These are phyloP conservation scores for Cladosporium sp. DNA, from an alignment of 2,329 filamentous ascomycete genomes.

Conservation along the genomic window DNA sequence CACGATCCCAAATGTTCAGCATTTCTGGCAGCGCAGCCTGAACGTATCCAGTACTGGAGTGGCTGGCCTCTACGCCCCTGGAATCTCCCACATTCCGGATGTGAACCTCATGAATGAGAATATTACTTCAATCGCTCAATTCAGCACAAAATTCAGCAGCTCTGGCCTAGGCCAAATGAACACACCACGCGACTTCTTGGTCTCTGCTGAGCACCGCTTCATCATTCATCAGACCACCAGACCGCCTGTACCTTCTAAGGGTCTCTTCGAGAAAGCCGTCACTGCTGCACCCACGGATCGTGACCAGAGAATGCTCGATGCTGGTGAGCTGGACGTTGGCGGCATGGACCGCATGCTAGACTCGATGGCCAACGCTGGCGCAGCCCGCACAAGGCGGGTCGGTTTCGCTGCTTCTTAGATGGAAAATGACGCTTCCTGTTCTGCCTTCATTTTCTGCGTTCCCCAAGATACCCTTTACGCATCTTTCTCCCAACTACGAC, in stretches of 20 bases:
- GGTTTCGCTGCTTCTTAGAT: conserved; percentile 28
- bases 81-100: conserved; percentile 39
- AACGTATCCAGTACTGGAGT: conserved; percentile 23
- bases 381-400: conserved; percentile 32
- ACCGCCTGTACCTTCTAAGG: conserved; percentile 23
- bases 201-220: conserved; percentile 42
- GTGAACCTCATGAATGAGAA: conserved; percentile 39
- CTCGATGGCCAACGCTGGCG: conserved; percentile 26
- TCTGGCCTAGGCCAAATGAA: conserved; percentile 40
- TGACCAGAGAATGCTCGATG: conserved; percentile 43
- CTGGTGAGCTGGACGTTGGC: conserved; percentile 44
- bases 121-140: conserved; percentile 42
- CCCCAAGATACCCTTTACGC: conserved; percentile 7
- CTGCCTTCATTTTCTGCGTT: not conserved
- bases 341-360: conserved; percentile 46
- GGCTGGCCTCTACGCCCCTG: conserved; percentile 38
- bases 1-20: conserved; percentile 41
- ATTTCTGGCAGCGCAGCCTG: conserved; percentile 42
- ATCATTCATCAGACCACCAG: conserved; percentile 37
- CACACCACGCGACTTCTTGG: conserved; percentile 40
- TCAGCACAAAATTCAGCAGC: conserved; percentile 29
- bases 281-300: conserved; percentile 19
- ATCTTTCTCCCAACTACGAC: not conserved
- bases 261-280: conserved; percentile 30
- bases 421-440: not conserved